Conservation (phyloP, 768 basidiomycete species). For the Hericium coralloides region DNA sequence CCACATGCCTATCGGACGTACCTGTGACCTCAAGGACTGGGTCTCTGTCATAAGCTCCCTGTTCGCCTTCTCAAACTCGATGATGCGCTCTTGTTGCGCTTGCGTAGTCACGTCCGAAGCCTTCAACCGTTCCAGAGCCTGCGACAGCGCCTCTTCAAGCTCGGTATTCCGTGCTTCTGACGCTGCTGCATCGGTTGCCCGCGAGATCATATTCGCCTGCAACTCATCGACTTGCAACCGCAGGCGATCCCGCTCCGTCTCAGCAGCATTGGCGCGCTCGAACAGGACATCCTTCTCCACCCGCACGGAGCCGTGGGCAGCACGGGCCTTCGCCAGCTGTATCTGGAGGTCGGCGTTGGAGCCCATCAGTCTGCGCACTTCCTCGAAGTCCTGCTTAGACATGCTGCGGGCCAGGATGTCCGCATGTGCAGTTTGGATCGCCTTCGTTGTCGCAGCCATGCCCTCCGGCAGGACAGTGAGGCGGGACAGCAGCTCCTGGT, state of each 20-base stretch:
- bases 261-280: conserved; percentile 51
- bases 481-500: conserved; percentile 44
- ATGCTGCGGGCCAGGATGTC: conserved; percentile 54
- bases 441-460: conserved; percentile 42
- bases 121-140: conserved; percentile 64
- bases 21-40: conserved; percentile 50
- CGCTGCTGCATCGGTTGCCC: conserved; percentile 35
- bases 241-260: conserved; percentile 58
- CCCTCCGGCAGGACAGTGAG: conserved; percentile 51
- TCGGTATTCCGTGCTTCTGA: conserved; percentile 46
- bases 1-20: conserved; percentile 22
- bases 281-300: conserved; percentile 71
- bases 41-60: conserved; percentile 49
- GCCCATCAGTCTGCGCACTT: conserved; percentile 44
- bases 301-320: conserved; percentile 66
- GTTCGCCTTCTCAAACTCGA: conserved; percentile 52
- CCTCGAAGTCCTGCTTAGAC: conserved; percentile 57
- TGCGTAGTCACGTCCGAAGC: conserved; percentile 62
- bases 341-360: conserved; percentile 61
- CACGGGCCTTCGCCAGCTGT: conserved; percentile 68
- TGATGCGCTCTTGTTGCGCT: conserved; percentile 48
- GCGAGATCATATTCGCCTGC: conserved; percentile 34
- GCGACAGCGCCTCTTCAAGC: conserved; percentile 64
- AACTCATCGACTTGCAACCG: conserved; percentile 47
- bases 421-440: conserved; percentile 50